Evolutionary conservation across 108 stramenopile species (phyloP).

Genomic region (Conticribra guillardii): DNA sequence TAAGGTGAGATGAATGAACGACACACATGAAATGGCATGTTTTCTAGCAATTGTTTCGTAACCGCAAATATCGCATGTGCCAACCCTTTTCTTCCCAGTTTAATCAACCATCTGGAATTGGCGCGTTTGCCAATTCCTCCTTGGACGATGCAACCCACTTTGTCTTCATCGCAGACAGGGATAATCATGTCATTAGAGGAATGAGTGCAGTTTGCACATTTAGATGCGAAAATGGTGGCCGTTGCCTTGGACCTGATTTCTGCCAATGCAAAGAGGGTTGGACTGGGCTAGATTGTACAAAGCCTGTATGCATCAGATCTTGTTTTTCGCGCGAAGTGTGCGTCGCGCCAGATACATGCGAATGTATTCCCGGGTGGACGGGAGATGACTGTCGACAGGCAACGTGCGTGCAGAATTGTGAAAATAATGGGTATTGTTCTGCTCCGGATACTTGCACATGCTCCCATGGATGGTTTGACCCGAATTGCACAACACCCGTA

Average conservation of each 20-base stretch:
- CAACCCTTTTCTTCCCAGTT: constrained; percentile 39
- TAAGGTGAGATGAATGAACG: constrained; percentile 18
- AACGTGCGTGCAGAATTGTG: constrained; percentile 76
- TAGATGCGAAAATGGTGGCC: constrained; percentile 83
- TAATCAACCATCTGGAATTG: constrained; percentile 63
- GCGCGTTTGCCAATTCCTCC: constrained; percentile 45
- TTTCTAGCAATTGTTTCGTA: not conserved
- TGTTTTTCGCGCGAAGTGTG: constrained; percentile 66
- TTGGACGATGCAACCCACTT: constrained; percentile 34
- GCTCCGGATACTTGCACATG: constrained; percentile 89
- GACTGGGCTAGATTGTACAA: constrained; percentile 66
- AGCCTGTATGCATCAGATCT: constrained; percentile 56
- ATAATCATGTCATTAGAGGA: constrained; percentile 76
- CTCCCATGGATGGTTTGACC: constrained; percentile 81
- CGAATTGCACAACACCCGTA: constrained; percentile 90
- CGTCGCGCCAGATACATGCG: constrained; percentile 79
- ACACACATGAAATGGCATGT: not conserved
- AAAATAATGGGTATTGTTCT: constrained; percentile 71
- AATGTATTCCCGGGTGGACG: constrained; percentile 79
- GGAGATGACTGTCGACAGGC: constrained; percentile 64
- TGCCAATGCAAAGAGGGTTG: constrained; percentile 77
- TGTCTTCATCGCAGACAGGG: constrained; percentile 77
- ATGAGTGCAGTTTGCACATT: constrained; percentile 74
- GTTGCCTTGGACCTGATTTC: constrained; percentile 65
- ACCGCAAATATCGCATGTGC: not conserved